phyloP scores from a whole-genome alignment of 495 filamentous ascomycete genomes.

The Aeminium ludgeri region DNA sequence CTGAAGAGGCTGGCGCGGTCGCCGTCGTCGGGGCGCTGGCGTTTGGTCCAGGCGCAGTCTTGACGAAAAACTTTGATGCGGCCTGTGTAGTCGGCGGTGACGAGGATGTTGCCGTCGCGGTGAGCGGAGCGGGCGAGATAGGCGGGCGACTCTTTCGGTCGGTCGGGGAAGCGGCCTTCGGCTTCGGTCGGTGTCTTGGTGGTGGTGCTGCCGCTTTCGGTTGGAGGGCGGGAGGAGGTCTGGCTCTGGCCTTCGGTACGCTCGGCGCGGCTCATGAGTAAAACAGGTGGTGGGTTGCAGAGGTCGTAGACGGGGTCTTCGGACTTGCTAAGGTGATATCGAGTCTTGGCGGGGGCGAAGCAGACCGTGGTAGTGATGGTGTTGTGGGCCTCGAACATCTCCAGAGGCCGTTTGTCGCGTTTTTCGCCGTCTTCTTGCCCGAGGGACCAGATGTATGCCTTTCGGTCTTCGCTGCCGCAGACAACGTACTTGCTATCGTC shows the following conservation, averaged over 20 bases:
- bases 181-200: slow-evolving; percentile 17
- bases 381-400: slow-evolving; percentile 79
- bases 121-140: slow-evolving; percentile 64
- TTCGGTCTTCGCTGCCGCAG: slow-evolving; percentile 82
- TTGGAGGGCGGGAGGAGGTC: slow-evolving; percentile 18
- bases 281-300: slow-evolving; percentile 88
- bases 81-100: slow-evolving; percentile 77
- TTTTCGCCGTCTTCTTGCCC: slow-evolving; percentile 43
- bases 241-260: slow-evolving; percentile 39
- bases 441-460: slow-evolving; percentile 77
- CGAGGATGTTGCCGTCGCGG: slow-evolving; percentile 73
- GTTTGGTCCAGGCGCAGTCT: slow-evolving; percentile 63
- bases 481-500: slow-evolving; percentile 80
- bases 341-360: slow-evolving; percentile 63
- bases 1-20: slow-evolving; percentile 64
- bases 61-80: slow-evolving; percentile 88
- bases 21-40: slow-evolving; percentile 38
- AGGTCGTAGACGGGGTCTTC: slow-evolving; percentile 90
- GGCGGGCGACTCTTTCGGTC: slow-evolving; percentile 39
- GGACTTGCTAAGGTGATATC: slow-evolving; percentile 58
- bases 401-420: slow-evolving; percentile 61
- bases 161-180: slow-evolving; percentile 30
- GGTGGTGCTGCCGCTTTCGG: slow-evolving; percentile 14
- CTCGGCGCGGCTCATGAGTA: slow-evolving; percentile 59
- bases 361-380: slow-evolving; percentile 75